A percentile compares a stretch with the other conserved stretches of the same genome.
These are phyloP conservation scores for Simmondsia chinensis DNA, from an alignment of 148 eudicot species.

Conservation along the genomic window DNA sequence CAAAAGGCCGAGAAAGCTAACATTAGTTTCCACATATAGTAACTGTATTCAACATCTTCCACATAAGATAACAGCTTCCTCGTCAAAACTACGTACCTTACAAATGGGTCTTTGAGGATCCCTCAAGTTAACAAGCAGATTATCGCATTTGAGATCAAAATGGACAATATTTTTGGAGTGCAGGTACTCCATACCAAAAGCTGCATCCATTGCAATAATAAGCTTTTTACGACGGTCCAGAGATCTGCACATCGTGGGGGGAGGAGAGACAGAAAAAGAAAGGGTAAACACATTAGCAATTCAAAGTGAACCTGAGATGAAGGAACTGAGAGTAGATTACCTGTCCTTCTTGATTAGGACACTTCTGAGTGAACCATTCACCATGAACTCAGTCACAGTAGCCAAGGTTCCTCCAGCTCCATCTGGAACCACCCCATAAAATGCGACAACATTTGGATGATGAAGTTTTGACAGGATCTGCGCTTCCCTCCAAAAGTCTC, in stretches of 20 bases:
- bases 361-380: slow-evolving; percentile 86
- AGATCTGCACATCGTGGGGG: slow-evolving; percentile 33
- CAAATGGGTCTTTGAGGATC: slow-evolving; percentile 90
- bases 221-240: slow-evolving; percentile 80
- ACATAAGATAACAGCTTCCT: neutral
- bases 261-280: slow-evolving; percentile 2
- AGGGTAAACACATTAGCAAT: neutral
- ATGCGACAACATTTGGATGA: slow-evolving; percentile 95
- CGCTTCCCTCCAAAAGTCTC: slow-evolving; percentile 99
- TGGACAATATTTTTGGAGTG: slow-evolving; percentile 91
- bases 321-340: slow-evolving; percentile 16
- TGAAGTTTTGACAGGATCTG: slow-evolving; percentile 84
- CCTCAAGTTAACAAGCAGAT: slow-evolving; percentile 81
- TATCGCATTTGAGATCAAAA: slow-evolving; percentile 98
- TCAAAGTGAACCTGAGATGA: neutral
- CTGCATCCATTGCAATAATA: slow-evolving; percentile 96
- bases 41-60: too few relatives aligned
- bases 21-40: neutral
- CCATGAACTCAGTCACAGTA: slow-evolving; percentile 92
- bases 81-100: slow-evolving; percentile 44
- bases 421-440: slow-evolving; percentile 97
- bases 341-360: slow-evolving; percentile 79
- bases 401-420: slow-evolving; percentile 92
- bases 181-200: slow-evolving; percentile 98
- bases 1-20: too few relatives aligned